A percentile compares a stretch with the other conserved stretches of the same genome.
These are phyloP conservation scores for Chlorella sp. DNA, from an alignment of 139 green algal species.

Conservation along the genomic window DNA sequence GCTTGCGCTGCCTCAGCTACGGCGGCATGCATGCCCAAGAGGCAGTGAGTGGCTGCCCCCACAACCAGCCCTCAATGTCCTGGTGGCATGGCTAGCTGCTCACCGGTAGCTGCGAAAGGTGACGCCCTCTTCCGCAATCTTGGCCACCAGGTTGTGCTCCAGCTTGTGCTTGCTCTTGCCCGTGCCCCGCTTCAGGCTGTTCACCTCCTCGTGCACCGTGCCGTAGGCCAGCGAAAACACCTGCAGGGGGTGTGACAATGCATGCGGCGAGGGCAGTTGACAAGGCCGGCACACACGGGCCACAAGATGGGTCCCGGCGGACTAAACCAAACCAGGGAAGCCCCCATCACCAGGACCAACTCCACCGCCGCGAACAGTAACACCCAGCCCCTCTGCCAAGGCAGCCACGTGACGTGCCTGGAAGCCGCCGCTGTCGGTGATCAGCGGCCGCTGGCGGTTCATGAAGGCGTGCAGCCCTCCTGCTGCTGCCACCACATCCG, in stretches of 20 bases:
- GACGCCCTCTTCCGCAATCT: constrained; percentile 51
- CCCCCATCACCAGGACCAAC: no score
- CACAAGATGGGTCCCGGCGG: no score
- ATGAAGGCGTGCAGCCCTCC: constrained; percentile 68
- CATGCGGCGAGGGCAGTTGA: no score
- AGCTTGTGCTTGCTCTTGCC: constrained; percentile 12
- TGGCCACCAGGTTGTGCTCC: constrained; percentile 42
- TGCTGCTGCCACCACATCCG: constrained; percentile 44
- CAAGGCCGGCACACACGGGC: no score
- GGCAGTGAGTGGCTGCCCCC: no score
- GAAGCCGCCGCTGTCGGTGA: constrained; percentile 70
- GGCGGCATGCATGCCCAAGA: no score
- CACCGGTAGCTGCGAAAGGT: constrained; percentile 51
- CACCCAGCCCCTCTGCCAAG: neutral
- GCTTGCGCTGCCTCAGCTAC: no score
- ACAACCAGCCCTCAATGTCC: no score
- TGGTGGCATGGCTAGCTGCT: no score
- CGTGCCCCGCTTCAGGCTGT: constrained; percentile 41
- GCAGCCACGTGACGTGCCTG: constrained; percentile 22
- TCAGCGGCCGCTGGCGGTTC: constrained; percentile 50
- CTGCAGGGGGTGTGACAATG: no score
- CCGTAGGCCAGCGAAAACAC: constrained; percentile 62
- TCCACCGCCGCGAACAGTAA: no score
- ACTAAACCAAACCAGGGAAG: no score
- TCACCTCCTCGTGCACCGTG: constrained; percentile 54